Conservation (phyloP, 2,329 filamentous ascomycete genomes). For the Diaporthe longicolla region DNA sequence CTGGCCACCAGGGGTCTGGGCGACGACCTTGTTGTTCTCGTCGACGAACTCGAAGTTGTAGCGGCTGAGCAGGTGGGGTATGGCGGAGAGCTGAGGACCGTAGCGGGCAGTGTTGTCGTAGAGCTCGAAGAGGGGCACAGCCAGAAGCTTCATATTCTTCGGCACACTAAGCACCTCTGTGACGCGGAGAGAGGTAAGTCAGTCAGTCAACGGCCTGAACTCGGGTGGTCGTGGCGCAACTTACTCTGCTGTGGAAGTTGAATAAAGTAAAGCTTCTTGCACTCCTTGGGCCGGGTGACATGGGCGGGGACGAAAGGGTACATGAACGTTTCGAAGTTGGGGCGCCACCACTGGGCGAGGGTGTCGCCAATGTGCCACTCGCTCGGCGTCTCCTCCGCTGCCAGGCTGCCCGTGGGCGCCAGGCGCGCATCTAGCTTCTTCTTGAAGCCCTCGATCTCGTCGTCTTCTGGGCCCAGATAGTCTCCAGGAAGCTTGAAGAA, state of each 20-base stretch:
- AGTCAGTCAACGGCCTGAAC: not conserved
- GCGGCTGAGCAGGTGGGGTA: constrained; percentile 91
- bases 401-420: constrained; percentile 88
- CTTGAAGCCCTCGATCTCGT: constrained; percentile 97
- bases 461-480: constrained; percentile 89
- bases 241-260: constrained; percentile 91
- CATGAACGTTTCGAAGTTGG: constrained; percentile 99
- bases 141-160: constrained; percentile 99
- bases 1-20: constrained; percentile 82
- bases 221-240: constrained; percentile 48
- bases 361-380: constrained; percentile 97
- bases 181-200: too few relatives aligned
- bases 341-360: constrained; percentile 97
- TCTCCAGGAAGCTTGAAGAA: constrained; percentile 99
- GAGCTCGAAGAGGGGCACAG: constrained; percentile 95
- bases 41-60: constrained; percentile 99
- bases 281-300: constrained; percentile 96
- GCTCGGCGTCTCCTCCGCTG: constrained; percentile 85
- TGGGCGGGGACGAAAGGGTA: constrained; percentile 98
- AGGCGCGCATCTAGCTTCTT: constrained; percentile 90
- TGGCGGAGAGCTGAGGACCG: constrained; percentile 94
- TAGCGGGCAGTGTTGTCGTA: constrained; percentile 98
- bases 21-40: constrained; percentile 89
- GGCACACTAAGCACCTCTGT: constrained; percentile 94
- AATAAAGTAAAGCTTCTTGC: constrained; percentile 99